These are phyloP conservation scores for Claviceps sp. DNA, from an alignment of 2,329 filamentous ascomycete species.

Conservation along the genomic window DNA sequence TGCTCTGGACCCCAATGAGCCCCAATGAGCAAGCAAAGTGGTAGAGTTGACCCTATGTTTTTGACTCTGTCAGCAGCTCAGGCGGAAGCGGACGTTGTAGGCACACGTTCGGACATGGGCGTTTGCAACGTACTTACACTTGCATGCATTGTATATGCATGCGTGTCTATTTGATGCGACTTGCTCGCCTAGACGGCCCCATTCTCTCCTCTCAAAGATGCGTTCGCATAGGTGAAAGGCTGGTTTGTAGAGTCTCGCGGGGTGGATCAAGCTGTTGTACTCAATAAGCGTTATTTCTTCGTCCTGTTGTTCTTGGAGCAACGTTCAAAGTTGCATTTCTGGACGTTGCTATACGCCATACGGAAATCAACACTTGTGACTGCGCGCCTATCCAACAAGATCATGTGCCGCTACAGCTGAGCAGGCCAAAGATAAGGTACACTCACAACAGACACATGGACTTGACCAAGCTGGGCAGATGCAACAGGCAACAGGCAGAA, in stretches of 20 bases:
- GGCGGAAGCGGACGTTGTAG: slow-evolving; percentile 1
- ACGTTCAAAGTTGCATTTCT: background rate
- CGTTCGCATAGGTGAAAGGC: slow-evolving; percentile 5
- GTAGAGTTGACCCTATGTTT: slow-evolving; percentile 1
- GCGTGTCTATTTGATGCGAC: background rate
- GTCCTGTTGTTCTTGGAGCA: background rate
- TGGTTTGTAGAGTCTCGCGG: slow-evolving; percentile 1
- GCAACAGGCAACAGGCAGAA: background rate
- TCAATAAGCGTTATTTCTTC: background rate
- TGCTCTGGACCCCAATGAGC: background rate
- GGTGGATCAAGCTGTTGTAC: slow-evolving; percentile 3
- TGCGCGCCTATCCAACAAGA: background rate
- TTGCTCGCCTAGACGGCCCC: slow-evolving; percentile 4
- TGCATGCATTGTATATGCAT: background rate
- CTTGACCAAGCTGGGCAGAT: background rate
- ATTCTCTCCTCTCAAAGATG: slow-evolving; percentile 4
- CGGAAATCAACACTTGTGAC: background rate
- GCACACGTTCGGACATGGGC: background rate
- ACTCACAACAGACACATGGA: background rate
- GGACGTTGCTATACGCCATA: background rate
- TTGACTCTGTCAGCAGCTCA: background rate
- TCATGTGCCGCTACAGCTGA: background rate
- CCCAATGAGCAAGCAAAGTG: background rate
- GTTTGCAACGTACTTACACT: background rate
- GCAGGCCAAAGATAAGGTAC: background rate